Conservation (phyloP, 768 basidiomycete species). For the Rossbeevera mucosa region DNA sequence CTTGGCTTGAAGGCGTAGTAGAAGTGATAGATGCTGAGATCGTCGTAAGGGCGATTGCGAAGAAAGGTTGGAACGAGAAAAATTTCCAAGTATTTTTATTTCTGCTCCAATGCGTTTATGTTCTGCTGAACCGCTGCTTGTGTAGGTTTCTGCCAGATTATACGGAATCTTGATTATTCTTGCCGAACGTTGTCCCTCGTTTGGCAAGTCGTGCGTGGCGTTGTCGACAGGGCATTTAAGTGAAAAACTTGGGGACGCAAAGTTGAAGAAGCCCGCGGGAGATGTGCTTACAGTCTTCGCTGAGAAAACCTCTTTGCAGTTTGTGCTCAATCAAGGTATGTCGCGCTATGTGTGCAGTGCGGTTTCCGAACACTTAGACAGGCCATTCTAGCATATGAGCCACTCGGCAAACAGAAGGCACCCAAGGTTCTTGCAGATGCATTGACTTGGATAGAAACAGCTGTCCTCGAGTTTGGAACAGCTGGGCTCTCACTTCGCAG, state of each 20-base stretch:
- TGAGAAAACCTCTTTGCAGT: slow-evolving; percentile 91
- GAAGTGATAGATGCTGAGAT: slow-evolving; percentile 80
- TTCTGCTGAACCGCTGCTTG: slow-evolving; percentile 7
- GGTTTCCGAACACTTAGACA: slow-evolving; percentile 14
- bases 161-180: slow-evolving; percentile 73
- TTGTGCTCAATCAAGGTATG: slow-evolving; percentile 88
- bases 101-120: neutral
- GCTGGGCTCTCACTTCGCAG: slow-evolving; percentile 75
- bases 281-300: slow-evolving; percentile 80
- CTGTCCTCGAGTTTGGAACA: slow-evolving; percentile 87
- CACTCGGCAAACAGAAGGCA: slow-evolving; percentile 91
- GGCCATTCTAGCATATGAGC: slow-evolving; percentile 71
- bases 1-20: slow-evolving; percentile 72
- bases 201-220: slow-evolving; percentile 81
- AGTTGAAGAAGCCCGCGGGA: slow-evolving; percentile 93
- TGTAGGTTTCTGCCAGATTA: slow-evolving; percentile 84
- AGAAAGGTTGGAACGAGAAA: slow-evolving; percentile 97
- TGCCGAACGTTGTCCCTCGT: slow-evolving; percentile 75
- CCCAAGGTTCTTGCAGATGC: slow-evolving; percentile 95
- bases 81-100: slow-evolving; percentile 79
- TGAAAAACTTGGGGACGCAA: slow-evolving; percentile 95
- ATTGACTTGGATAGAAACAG: slow-evolving; percentile 80
- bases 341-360: slow-evolving; percentile 7
- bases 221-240: slow-evolving; percentile 75
- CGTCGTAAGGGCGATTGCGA: slow-evolving; percentile 77